Conservation (phyloP, 352 stramenopile species). For the Phytophthora rubi region DNA sequence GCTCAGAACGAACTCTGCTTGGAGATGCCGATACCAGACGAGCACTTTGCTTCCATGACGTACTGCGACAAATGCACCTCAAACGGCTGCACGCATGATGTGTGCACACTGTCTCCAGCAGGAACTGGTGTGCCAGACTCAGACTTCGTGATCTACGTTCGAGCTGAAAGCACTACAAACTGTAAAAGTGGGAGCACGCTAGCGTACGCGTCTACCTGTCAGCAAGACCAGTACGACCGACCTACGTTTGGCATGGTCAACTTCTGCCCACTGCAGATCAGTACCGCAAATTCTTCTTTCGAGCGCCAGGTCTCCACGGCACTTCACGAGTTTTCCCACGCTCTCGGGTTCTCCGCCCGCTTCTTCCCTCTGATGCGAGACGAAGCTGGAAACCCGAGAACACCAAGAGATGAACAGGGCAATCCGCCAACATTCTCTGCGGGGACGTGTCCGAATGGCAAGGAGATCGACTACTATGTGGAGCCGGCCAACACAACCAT, state of each 20-base stretch:
- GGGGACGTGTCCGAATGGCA: slow-evolving; percentile 62
- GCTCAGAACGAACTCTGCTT: slow-evolving; percentile 56
- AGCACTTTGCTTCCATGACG: slow-evolving; percentile 53
- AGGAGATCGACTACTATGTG: slow-evolving; percentile 47
- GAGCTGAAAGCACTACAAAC: slow-evolving; percentile 46
- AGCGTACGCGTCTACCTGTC: slow-evolving; percentile 77
- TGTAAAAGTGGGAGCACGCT: slow-evolving; percentile 50
- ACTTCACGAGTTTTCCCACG: slow-evolving; percentile 80
- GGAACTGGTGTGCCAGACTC: slow-evolving; percentile 49
- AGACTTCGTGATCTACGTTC: slow-evolving; percentile 79
- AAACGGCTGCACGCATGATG: slow-evolving; percentile 39
- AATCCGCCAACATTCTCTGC: slow-evolving; percentile 34
- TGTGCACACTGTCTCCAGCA: slow-evolving; percentile 33
- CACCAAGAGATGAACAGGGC: slow-evolving; percentile 47
- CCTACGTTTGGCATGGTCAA: slow-evolving; percentile 86
- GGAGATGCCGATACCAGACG: slow-evolving; percentile 72
- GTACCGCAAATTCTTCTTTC: slow-evolving; percentile 45
- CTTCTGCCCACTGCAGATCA: slow-evolving; percentile 71
- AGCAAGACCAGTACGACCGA: slow-evolving; percentile 83
- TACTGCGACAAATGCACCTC: slow-evolving; percentile 52
- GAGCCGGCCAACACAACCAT: slow-evolving; percentile 50
- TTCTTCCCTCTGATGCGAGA: slow-evolving; percentile 77
- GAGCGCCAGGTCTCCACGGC: slow-evolving; percentile 64
- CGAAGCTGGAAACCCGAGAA: slow-evolving; percentile 64
- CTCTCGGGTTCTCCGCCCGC: slow-evolving; percentile 69